Percentiles rank a stretch among this genome's conserved stretches.
phyloP scores from a whole-genome alignment of 2,329 filamentous ascomycete species.

The Calonectria fujianensis region DNA sequence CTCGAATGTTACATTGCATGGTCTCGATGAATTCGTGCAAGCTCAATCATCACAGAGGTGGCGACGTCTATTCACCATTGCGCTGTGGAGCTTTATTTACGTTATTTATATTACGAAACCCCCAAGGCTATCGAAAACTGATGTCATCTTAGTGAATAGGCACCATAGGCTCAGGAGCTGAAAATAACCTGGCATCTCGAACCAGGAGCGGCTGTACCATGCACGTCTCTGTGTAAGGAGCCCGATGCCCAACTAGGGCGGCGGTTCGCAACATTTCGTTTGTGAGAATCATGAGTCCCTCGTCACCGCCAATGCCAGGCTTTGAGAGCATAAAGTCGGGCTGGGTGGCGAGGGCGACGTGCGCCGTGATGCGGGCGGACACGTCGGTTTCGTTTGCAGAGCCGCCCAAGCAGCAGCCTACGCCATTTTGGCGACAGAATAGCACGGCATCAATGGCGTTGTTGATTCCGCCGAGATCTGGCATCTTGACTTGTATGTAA shows the following conservation, averaged over 20 bases:
- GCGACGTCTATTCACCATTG: background rate
- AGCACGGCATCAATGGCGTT: background rate
- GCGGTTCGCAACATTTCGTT: conserved; percentile 3
- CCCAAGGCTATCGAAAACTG: background rate
- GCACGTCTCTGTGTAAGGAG: background rate
- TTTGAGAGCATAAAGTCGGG: conserved; percentile 2
- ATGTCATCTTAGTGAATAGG: background rate
- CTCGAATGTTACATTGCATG: background rate
- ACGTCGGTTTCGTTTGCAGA: conserved; percentile 7
- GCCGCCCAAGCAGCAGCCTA: background rate
- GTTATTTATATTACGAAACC: background rate
- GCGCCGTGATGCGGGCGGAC: conserved; percentile 14
- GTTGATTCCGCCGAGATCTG: background rate
- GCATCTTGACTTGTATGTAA: conserved; percentile 15
- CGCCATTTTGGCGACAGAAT: background rate
- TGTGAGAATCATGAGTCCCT: conserved; percentile 7
- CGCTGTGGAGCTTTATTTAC: background rate
- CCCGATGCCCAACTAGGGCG: background rate
- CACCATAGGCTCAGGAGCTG: background rate
- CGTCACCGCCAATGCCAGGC: background rate
- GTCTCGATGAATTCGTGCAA: background rate
- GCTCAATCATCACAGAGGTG: too few relatives aligned
- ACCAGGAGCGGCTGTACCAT: background rate
- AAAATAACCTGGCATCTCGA: background rate
- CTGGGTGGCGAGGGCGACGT: background rate